Evolutionary conservation across 768 basidiomycete species (phyloP), one percentile per base, ranked within the genome.

Genomic region (Termitomyces sp.): DNA sequence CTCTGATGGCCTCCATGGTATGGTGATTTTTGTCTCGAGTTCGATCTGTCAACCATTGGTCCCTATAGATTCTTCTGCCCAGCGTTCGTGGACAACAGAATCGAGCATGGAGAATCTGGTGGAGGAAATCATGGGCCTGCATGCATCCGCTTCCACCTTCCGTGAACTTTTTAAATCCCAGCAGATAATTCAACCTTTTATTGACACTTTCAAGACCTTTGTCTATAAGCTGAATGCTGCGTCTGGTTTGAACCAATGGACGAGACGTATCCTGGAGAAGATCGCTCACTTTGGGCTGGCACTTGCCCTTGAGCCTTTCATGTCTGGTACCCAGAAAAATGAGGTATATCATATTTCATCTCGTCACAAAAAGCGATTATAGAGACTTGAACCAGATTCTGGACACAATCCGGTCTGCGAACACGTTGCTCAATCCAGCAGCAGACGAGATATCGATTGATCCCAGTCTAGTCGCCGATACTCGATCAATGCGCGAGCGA

Each of bases 151-250:
- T 60, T 66, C 79, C 0, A 81, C 83, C 0, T 92, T 93, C 70
- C 83, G 88, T 13, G 80, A 86, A 55, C 68, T 87, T 1, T 92
- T 93, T 72, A 83, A 78, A 62, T 90, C 87, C 0, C 86, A 88
- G 55, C 84, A 82, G 55, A 81, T 81, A 10, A 87, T 86, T 0
- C 83, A 85, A 55, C 60, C 84, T 9, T 89, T 90, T 60, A 75
- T 91, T 8, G 81, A 85, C 26, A 81, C 82, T 22, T 86, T 85
- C 67, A 81, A 80, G 62, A 64, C 73, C 3, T 88, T 87, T 65
- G 77, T 83, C 0, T 62, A 70, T 9, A 75, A 74, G 47, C 65
- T 86, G 0, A 64, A 76, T 0, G 59, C 65, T n/a, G 66, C 72
- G 0, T 41, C 65, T 1, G 70, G 70, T 20, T 68, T 83, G 28